A percentile compares a stretch with the other conserved stretches of the same genome.
Evolutionary conservation across 1,284 basidiomycete species (phyloP).

Genomic region (Irpex sp.): DNA sequence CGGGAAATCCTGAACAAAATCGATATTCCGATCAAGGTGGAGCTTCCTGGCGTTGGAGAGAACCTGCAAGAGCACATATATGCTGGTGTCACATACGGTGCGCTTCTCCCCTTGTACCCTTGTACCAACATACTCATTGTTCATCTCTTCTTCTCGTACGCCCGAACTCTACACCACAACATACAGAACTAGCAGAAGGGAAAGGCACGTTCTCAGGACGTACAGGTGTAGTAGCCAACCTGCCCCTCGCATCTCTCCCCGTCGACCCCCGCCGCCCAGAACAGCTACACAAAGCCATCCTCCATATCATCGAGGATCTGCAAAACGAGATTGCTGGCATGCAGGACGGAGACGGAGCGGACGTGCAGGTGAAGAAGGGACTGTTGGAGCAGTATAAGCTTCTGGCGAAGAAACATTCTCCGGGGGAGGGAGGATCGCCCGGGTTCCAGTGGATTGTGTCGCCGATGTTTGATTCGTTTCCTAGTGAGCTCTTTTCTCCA

Average conservation of each 20-base stretch:
- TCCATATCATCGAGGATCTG: slow-evolving; percentile 1
- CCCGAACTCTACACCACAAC: too few species aligned
- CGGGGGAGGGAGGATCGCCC: slow-evolving; percentile 6
- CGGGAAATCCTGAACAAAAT: slow-evolving; percentile 25
- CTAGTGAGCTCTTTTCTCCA: too few species aligned
- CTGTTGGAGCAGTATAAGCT: slow-evolving; percentile 22
- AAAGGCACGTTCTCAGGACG: too few species aligned
- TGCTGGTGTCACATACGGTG: slow-evolving; percentile 4
- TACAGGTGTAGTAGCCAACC: too few species aligned
- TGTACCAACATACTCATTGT: too few species aligned
- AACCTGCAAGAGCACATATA: slow-evolving; percentile 35
- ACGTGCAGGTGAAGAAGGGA: slow-evolving; percentile 10
- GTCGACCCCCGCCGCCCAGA: not conserved
- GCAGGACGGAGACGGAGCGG: not conserved
- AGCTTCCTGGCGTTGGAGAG: slow-evolving; percentile 30
- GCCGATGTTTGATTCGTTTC: slow-evolving; percentile 16
- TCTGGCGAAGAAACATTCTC: slow-evolving; percentile 17
- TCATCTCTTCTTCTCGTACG: too few species aligned
- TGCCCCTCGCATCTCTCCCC: not conserved
- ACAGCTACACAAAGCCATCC: not conserved
- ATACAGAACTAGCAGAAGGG: too few species aligned
- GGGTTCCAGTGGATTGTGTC: slow-evolving; percentile 20
- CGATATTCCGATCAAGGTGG: slow-evolving; percentile 24
- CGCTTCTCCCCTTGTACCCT: not conserved
- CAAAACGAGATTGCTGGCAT: not conserved